Percentiles rank a stretch among this genome's conserved stretches.
phyloP scores from a whole-genome alignment of 2,329 filamentous ascomycete genomes.

The Ophiostoma tasmaniense region DNA sequence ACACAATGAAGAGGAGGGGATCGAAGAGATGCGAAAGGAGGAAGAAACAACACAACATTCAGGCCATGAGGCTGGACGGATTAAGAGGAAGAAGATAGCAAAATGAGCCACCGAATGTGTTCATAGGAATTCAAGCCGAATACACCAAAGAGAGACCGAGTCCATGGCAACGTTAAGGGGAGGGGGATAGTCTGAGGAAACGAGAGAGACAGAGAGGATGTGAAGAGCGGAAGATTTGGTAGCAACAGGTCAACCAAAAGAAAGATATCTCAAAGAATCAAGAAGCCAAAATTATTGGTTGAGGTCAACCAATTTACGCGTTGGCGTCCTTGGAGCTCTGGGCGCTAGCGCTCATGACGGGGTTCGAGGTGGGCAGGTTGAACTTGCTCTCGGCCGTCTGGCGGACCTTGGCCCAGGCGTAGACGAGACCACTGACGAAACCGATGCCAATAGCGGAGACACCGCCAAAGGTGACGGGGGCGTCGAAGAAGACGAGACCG shows the following conservation, averaged over 20 bases:
- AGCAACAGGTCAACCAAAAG: background rate
- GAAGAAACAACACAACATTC: background rate
- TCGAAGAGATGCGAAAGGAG: background rate
- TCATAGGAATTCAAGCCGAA: background rate
- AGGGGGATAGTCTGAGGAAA: background rate
- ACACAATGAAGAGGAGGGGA: background rate
- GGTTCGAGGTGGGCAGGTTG: slow-evolving; percentile 54
- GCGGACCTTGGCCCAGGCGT: slow-evolving; percentile 76
- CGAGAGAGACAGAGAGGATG: background rate
- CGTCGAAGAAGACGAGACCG: slow-evolving; percentile 90
- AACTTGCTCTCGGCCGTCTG: slow-evolving; percentile 60
- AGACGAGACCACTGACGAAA: slow-evolving; percentile 87
- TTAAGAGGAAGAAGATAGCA: background rate
- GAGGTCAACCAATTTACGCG: slow-evolving; percentile 35
- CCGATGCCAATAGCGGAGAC: slow-evolving; percentile 86
- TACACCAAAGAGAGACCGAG: background rate
- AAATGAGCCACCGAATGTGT: background rate
- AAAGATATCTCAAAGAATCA: background rate
- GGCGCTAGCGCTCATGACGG: slow-evolving; percentile 78
- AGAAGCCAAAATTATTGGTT: background rate
- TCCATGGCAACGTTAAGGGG: slow-evolving; percentile 5
- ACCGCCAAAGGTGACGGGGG: slow-evolving; percentile 83
- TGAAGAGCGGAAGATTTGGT: background rate
- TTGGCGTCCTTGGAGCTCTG: slow-evolving; percentile 82
- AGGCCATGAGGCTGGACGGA: background rate